Base-by-base conservation (phyloP, 2,329 filamentous ascomycete genomes). In the Falciphora oryzae region DNA sequence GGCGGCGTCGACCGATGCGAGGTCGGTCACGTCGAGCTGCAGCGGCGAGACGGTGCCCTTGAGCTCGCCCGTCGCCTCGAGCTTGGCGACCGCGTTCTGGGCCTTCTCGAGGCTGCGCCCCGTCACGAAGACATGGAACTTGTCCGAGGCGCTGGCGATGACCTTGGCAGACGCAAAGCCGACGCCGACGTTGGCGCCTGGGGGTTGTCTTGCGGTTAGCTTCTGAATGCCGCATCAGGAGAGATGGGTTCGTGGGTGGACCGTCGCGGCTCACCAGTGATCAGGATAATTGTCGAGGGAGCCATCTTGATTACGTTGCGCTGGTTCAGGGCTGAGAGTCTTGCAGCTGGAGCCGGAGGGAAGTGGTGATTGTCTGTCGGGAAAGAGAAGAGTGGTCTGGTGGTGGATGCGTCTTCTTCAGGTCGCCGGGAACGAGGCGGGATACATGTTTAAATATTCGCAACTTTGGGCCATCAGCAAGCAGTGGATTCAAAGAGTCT, bases 151-250 rank as follows among this genome's bases (percentile, higher is more conserved):
- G 27, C 72, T 70, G 11, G 74, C 71, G 27, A 81, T 70, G 50
- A 78, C 75, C 64, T 77, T 76, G 27, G 75, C 73, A 8, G 73
- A 75, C 64, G 77, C 77, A 66, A 76, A 77, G 61, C 79, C 79
- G 27, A 80, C 75, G 59, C 78, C 78, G 67, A 75, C 73, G 68
- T 79, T 81, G 50, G 74, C 77, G 8, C 77, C 78, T 7, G 76
- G 77, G 59, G 2, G 5, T 50, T 28, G 4, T 8, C 29, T 62
- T n/a, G 29, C 3, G 6, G 25, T 62, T 56, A 62, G 60, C 22
- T 11, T 28, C 27, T 56, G 14, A 11, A 28, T 22, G 14, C 16
- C 25, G 22, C 44, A 50, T 1, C 18, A 11, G 5, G 22, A n/a
- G 44, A 10, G 22, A 50, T n/a, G 6, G 18, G 10, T 11, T 8